Percentiles rank a stretch among this genome's conserved stretches.
These are phyloP conservation scores for Calonectria multiphialidica DNA, from an alignment of 2,329 filamentous ascomycete genomes.

Conservation along the genomic window DNA sequence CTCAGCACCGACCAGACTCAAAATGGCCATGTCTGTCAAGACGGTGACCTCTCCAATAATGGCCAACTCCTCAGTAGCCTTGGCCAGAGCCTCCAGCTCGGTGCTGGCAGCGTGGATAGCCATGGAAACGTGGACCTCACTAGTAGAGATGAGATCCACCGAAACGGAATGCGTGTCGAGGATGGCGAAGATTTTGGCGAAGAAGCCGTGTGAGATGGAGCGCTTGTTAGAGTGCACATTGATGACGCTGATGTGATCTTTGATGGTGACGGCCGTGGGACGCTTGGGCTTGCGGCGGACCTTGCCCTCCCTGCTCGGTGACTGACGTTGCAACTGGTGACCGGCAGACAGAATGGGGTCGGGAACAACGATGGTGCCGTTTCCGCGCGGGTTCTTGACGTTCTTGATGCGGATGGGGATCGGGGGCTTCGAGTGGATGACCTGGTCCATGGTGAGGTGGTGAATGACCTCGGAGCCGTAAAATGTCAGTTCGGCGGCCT, in stretches of 20 bases:
- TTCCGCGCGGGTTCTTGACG: conserved; percentile 85
- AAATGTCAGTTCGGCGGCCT: conserved; percentile 95
- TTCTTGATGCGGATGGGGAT: conserved; percentile 94
- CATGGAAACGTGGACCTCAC: conserved; percentile 97
- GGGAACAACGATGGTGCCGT: conserved; percentile 86
- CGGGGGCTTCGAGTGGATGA: conserved; percentile 81
- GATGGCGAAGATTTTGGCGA: conserved; percentile 93
- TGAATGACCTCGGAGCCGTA: conserved; percentile 98
- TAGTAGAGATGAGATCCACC: conserved; percentile 96
- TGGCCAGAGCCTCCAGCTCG: conserved; percentile 71
- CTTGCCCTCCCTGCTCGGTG: conserved; percentile 51
- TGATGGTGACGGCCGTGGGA: conserved; percentile 94
- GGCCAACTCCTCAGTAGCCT: conserved; percentile 78
- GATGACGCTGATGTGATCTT: conserved; percentile 95
- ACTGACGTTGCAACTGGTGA: conserved; percentile 69
- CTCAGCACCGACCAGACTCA: conserved; percentile 93
- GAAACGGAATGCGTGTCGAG: conserved; percentile 88
- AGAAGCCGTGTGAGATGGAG: conserved; percentile 95
- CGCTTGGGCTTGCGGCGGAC: conserved; percentile 72
- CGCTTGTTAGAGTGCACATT: conserved; percentile 99
- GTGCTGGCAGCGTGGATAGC: conserved; percentile 87
- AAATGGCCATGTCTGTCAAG: conserved; percentile 91
- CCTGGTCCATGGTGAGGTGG: conserved; percentile 98
- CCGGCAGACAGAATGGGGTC: conserved; percentile 70
- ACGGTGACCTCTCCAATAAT: conserved; percentile 92